phyloP scores from a whole-genome alignment of 179 eudicot genomes.

The Dionaea muscipula region DNA sequence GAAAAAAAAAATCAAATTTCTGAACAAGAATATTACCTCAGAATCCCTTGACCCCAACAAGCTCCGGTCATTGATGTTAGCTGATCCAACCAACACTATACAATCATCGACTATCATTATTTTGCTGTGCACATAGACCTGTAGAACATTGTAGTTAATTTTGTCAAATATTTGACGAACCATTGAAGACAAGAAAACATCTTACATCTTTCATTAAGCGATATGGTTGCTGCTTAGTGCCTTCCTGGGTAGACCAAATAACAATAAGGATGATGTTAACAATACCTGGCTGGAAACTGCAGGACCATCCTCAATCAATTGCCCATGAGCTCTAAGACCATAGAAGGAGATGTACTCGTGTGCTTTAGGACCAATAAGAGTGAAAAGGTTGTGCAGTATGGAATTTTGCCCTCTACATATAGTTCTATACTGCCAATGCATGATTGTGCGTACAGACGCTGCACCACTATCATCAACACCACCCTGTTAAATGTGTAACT shows the following conservation, averaged over 20 bases:
- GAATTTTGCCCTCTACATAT: conserved; percentile 80
- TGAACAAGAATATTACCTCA: conserved; percentile 41
- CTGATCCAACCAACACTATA: conserved; percentile 76
- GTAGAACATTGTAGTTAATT: conserved; percentile 13
- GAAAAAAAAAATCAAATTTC: too few species aligned
- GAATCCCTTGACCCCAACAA: conserved; percentile 96
- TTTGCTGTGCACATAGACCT: conserved; percentile 98
- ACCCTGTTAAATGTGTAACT: conserved; percentile 40
- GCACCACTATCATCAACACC: conserved; percentile 98
- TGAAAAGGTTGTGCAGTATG: conserved; percentile 74
- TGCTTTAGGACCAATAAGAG: conserved; percentile 58
- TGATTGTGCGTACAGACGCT: conserved; percentile 87
- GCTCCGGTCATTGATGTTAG: conserved; percentile 93
- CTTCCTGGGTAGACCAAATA: too few species aligned
- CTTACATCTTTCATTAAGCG: too few species aligned
- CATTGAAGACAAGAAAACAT: too few species aligned
- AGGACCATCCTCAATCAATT: conserved; percentile 69
- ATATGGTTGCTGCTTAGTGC: too few species aligned
- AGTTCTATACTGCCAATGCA: conserved; percentile 99
- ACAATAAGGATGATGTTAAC: too few species aligned
- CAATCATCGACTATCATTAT: conserved; percentile 89
- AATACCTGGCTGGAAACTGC: conserved; percentile 83
- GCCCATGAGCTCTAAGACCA: conserved; percentile 87
- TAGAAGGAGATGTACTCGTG: conserved; percentile 89
- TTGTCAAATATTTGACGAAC: background rate